Conservation (phyloP, 306 rosid genomes). For the Senna siamea region DNA sequence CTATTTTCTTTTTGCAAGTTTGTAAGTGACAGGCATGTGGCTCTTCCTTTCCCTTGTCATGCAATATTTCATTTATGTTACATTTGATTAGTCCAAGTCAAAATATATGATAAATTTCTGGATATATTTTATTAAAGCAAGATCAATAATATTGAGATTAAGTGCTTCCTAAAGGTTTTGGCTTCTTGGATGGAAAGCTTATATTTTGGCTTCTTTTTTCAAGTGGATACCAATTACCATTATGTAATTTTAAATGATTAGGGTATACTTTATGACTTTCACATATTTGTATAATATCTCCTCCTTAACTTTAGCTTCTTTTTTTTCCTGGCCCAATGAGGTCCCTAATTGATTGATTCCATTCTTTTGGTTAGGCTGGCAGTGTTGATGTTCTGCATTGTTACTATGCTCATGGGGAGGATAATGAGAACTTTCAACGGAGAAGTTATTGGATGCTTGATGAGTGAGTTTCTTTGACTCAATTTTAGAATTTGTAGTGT, state of each 20-base stretch:
- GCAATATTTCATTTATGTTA: neutral
- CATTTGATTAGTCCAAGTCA: neutral
- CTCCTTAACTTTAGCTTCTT: neutral
- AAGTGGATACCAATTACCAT: no score
- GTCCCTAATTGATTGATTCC: slow-evolving; percentile 34
- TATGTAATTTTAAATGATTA: slow-evolving; percentile 9
- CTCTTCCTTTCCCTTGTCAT: slow-evolving; percentile 2
- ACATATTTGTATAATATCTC: neutral
- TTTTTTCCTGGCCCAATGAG: neutral
- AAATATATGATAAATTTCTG: neutral
- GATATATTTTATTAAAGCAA: neutral
- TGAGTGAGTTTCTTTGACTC: slow-evolving; percentile 50
- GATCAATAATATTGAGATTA: neutral
- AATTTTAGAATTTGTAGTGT: slow-evolving; percentile 10
- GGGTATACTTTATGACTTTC: slow-evolving; percentile 3
- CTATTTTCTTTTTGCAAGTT: neutral
- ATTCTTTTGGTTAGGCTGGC: slow-evolving; percentile 55
- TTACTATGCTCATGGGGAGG: slow-evolving; percentile 88
- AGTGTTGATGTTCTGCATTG: slow-evolving; percentile 73
- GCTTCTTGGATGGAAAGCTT: neutral
- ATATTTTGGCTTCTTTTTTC: neutral
- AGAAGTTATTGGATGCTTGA: slow-evolving; percentile 90
- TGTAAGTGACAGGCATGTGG: neutral
- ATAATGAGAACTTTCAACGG: slow-evolving; percentile 66
- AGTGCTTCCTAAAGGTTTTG: neutral